Base-by-base conservation (phyloP, 1,284 basidiomycete genomes). In the Austroboletus novae-zelandiae region DNA sequence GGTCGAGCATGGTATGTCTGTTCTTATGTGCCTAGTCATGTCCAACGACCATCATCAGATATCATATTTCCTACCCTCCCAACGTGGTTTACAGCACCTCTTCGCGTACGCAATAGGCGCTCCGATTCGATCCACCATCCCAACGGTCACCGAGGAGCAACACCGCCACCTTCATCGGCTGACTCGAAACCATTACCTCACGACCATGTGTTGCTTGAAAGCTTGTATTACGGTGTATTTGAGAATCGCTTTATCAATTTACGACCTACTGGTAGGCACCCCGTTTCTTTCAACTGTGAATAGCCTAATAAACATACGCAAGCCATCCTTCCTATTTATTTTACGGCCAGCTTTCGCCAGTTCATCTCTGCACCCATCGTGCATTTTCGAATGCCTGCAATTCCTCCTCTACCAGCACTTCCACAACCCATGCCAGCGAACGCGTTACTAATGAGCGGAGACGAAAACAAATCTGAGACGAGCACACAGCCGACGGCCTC, bases 251-350 rank as follows among this genome's bases (percentile, higher is more conserved):
- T 86, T 54, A 83, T 86, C 56, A 86, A 86, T 58, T 69, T 76
- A 60, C 80, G 75, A 53, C 83, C 83, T 35, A 81, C 81, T 52
- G 78, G 83, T 51, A 47, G 17, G 54, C 40, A 30, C 40, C 25
- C 17, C 4, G 20, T 5, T 18, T 29, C 37, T 31, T 3, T 29
- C 17, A 40, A 14, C 14, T 29, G 15, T 46, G 49, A 34, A 15
- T 31, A 6, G 20, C 25, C 23, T 46, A 25, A 30, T 66, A 13
- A 61, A 29, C 18, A 25, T 32, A 47, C 42, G 53, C 48, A 56
- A 85, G 87, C 85, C 51, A 71, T 86, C 44, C 67, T 89, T 42
- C 84, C 86, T 4, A 80, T 75, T 42, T 83, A 87, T 63, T 83
- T 89, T 60, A 82, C 82, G 8, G 80, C 83, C 15, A 83, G 84